Base-by-base conservation (phyloP, 805 yeast genomes). In the Metahyphopichia silvanorum region DNA sequence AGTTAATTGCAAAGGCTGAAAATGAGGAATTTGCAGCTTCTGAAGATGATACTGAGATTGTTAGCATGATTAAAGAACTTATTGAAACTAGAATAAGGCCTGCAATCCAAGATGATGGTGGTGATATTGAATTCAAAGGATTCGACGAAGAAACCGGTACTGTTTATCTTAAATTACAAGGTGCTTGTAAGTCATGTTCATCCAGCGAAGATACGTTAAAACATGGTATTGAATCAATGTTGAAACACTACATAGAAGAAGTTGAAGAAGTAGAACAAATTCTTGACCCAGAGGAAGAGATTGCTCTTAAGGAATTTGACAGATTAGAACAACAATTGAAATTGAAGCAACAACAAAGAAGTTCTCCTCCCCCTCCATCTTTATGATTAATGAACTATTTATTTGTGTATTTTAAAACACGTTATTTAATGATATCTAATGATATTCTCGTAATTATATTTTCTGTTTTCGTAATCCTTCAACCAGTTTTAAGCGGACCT, bases 61-160 rank as follows among this genome's bases (percentile, higher is more conserved):
- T 87, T 27, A 79, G 85, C 19, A 83, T 89, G 83, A 87, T 93
- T 50, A 85, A 87, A 47, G 98, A 93, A 53, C 71, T 93, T 35
- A 82, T 94, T 35, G 94, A 85, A 39, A 93, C 98, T 2, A 79
- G 97, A 54, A 89, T 93, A 32, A 80, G 96, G 52, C 99, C 99
- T 1, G 96, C 98, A 1, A 88, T 93, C 37, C 95, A 88, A 63
- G 99, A 93, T 51, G 99, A 93, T 51, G 99, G 99, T 41, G 99
- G 99, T 21, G 98, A 93, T 53, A 81, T 93, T 40, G 89, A 86
- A 47, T 94, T 79, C 56, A 74, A 85, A 38, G 93, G 86, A 5
- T 89, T 86, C 53, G 86, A 86, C 36, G 87, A 83, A 42, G 86
- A 82, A 37, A 72, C 83, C 1, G 98, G 98, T 2, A 79, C 83